phyloP scores from a whole-genome alignment of 2,329 filamentous ascomycete species.

The Colletotrichum sp. region DNA sequence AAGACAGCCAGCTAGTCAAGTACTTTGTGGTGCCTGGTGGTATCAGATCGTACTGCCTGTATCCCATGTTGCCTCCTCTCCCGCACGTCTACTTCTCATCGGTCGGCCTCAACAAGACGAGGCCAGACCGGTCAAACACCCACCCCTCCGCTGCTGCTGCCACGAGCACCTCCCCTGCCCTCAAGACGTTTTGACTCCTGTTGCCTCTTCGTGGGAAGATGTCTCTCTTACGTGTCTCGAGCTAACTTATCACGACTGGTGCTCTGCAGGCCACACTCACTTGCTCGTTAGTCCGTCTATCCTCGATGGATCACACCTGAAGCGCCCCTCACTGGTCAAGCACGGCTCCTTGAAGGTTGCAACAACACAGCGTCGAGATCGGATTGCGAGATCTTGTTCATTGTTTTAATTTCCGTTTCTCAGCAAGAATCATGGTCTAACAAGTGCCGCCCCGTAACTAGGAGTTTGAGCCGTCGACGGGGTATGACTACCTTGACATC shows the following conservation, averaged over 20 bases:
- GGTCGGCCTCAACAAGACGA: constrained; percentile 17
- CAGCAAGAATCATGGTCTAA: constrained; percentile 25
- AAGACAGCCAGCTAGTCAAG: background rate
- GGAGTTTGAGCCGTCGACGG: constrained; percentile 62
- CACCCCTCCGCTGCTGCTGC: background rate
- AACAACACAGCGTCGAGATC: constrained; percentile 15
- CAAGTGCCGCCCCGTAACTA: constrained; percentile 39
- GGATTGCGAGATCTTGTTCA: constrained; percentile 1
- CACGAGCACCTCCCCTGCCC: background rate
- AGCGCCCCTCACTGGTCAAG: background rate
- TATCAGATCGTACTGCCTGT: constrained; percentile 6
- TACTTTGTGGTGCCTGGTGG: constrained; percentile 13
- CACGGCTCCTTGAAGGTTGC: background rate
- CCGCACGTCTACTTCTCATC: background rate
- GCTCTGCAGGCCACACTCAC: background rate
- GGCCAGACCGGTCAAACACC: constrained; percentile 12
- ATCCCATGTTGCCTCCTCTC: constrained; percentile 16
- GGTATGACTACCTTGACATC: constrained; percentile 61
- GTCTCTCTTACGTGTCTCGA: background rate
- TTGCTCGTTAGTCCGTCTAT: background rate
- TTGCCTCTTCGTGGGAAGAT: constrained; percentile 5
- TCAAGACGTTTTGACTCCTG: background rate
- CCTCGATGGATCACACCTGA: constrained; percentile 7
- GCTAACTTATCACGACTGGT: background rate
- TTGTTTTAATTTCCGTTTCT: background rate